Base-by-base conservation (phyloP, 106 monocot species). In the Dendrobium chrysotoxum region DNA sequence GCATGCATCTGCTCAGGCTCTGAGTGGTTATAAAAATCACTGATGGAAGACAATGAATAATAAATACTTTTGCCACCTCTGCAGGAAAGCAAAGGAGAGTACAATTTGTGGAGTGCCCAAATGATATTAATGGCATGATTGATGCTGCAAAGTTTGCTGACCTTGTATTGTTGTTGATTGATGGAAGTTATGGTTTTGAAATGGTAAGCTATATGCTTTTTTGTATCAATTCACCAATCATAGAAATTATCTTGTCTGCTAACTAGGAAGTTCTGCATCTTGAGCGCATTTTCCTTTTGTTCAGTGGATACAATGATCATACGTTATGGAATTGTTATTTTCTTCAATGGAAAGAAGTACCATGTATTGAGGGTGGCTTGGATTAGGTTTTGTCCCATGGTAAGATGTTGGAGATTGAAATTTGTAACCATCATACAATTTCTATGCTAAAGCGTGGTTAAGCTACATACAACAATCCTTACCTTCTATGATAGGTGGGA, bases 141-240 rank as follows among this genome's bases (percentile, higher is more conserved):
- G 99, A 99, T 90, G 90, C 91, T 82, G 95, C 99, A 46, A 99
- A 99, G 72, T 86, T 91, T 83, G 95, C 95, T 57, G 95, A 99
- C 79, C 89, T 99, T 77, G 99, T 90, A 39, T 81, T 99, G 40
- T 53, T 99, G 26, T 80, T 99, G 53, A 88, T 99, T 80, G 93
- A 99, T 82, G 99, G 95, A 65, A 93, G 95, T 87, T 95, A 90
- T 79, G 99, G 99, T 40, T 95, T 99, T 88, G 93, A 99, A 85
- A 93, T 99, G 95, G 99, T 99, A 74, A 84, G 83, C 0, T 53
- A 15, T 70, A 35, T 70, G 23, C 4, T 61, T 28, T 28, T 31
- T 30, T 28, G 50, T 50, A 61, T 23, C 7, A 61, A 61, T 23
- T 61, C 23, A 23, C 5, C 7, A 61, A 61, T 50, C 61, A 61